Evolutionary conservation across 2,329 filamentous ascomycete genomes (phyloP).

Genomic region (Colletotrichum tanaceti): DNA sequence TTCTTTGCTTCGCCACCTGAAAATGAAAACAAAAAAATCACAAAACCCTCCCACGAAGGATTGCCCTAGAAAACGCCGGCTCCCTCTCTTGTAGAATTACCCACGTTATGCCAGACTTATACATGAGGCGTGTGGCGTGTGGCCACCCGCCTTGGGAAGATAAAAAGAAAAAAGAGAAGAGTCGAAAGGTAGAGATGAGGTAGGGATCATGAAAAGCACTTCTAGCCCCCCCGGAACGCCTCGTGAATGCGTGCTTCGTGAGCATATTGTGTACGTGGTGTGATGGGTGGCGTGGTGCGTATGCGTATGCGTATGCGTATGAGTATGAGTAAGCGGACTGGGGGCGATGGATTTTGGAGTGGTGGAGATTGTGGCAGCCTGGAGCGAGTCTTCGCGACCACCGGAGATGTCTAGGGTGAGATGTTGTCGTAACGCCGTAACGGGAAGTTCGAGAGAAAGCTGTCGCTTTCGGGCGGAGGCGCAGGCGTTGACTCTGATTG

Average conservation of each 20-base stretch:
- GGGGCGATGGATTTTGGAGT: background rate
- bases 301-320: background rate
- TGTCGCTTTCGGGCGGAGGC: slow-evolving; percentile 18
- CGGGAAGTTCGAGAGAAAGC: slow-evolving; percentile 19
- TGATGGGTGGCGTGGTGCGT: slow-evolving; percentile 18
- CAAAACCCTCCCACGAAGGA: background rate
- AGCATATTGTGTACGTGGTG: slow-evolving; percentile 19
- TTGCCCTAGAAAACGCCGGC: slow-evolving; percentile 23
- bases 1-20: slow-evolving; percentile 36
- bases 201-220: slow-evolving; percentile 26
- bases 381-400: slow-evolving; percentile 20
- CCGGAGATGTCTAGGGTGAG: slow-evolving; percentile 28
- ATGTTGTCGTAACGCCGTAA: slow-evolving; percentile 34
- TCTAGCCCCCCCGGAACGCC: slow-evolving; percentile 34
- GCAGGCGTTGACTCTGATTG: slow-evolving; percentile 26
- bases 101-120: slow-evolving; percentile 12
- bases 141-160: background rate
- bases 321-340: background rate
- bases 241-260: slow-evolving; percentile 38
- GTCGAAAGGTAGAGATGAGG: background rate
- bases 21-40: slow-evolving; percentile 10
- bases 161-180: slow-evolving; percentile 13
- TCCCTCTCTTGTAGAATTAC: slow-evolving; percentile 10
- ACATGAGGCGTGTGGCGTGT: slow-evolving; percentile 21
- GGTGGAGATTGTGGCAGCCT: slow-evolving; percentile 20